Evolutionary conservation across 2,329 filamentous ascomycete species (phyloP).

Genomic region (Aquanectria penicillioides): DNA sequence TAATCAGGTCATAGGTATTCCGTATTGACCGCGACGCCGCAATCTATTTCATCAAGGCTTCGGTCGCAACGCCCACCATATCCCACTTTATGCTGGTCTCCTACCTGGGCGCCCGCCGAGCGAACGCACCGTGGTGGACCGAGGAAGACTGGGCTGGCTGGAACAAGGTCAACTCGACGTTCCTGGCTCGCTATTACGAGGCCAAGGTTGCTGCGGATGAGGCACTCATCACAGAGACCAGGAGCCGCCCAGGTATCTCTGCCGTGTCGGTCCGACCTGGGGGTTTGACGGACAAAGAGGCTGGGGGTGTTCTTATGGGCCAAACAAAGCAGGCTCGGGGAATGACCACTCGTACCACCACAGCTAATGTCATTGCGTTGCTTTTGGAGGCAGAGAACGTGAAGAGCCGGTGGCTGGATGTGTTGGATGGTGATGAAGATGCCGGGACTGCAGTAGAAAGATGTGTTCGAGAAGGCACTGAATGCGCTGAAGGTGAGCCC

Average conservation of each 20-base stretch:
- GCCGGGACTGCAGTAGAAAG: conserved; percentile 30
- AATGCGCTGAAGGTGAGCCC: conserved; percentile 38
- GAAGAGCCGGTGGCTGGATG: conserved; percentile 59
- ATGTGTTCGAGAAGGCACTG: conserved; percentile 33
- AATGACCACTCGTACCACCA: conserved; percentile 62
- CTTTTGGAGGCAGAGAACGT: conserved; percentile 54
- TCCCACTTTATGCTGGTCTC: conserved; percentile 70
- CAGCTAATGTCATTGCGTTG: conserved; percentile 63
- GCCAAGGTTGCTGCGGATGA: conserved; percentile 67
- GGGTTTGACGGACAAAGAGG: conserved; percentile 56
- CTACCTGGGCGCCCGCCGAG: conserved; percentile 61
- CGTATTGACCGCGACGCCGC: conserved; percentile 41
- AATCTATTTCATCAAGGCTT: conserved; percentile 36
- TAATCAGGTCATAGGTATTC: conserved; percentile 32
- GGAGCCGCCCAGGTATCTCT: conserved; percentile 49
- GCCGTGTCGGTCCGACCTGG: conserved; percentile 62
- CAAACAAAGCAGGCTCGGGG: conserved; percentile 49
- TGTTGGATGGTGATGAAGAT: conserved; percentile 60
- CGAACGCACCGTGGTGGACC: conserved; percentile 61
- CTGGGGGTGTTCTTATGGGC: conserved; percentile 54
- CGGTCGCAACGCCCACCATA: conserved; percentile 45
- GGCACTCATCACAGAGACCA: conserved; percentile 56
- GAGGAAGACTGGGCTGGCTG: conserved; percentile 54
- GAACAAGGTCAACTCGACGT: conserved; percentile 50
- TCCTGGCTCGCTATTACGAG: conserved; percentile 60